Evolutionary conservation across 305 asterid genomes (phyloP).

Genomic region (Ajuga reptans): DNA sequence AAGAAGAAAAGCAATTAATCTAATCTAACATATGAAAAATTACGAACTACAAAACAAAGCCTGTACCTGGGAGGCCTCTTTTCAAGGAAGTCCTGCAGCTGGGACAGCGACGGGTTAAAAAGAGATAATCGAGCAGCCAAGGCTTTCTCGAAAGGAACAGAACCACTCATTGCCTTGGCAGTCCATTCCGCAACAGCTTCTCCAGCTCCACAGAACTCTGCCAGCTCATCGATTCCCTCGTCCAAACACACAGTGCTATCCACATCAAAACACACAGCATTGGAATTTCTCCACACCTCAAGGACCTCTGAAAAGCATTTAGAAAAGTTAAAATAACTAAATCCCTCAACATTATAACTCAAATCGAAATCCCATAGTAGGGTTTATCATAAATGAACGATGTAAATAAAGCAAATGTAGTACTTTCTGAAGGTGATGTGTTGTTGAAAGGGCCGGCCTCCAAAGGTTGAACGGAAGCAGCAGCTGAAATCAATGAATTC

Average conservation of each 20-base stretch:
- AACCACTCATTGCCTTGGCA: conserved; percentile 88
- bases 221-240: conserved; percentile 97
- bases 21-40: not conserved
- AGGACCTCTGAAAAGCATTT: conserved; percentile 50
- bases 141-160: conserved; percentile 91
- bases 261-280: conserved; percentile 93
- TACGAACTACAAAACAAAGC: conserved; percentile 1
- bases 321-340: not conserved
- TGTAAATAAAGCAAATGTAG: not conserved
- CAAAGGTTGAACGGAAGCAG: conserved; percentile 58
- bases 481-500: conserved; percentile 33
- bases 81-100: conserved; percentile 70
- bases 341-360: not conserved
- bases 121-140: conserved; percentile 79
- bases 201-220: conserved; percentile 95
- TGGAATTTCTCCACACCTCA: conserved; percentile 58
- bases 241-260: conserved; percentile 96
- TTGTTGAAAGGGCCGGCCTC: conserved; percentile 51
- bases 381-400: not conserved
- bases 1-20: conserved; percentile 1
- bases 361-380: not conserved
- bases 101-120: conserved; percentile 65
- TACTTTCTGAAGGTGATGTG: conserved; percentile 71
- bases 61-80: conserved; percentile 75
- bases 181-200: conserved; percentile 96